phyloP scores from a whole-genome alignment of 345 rosid genomes.

The Salix viminalis region DNA sequence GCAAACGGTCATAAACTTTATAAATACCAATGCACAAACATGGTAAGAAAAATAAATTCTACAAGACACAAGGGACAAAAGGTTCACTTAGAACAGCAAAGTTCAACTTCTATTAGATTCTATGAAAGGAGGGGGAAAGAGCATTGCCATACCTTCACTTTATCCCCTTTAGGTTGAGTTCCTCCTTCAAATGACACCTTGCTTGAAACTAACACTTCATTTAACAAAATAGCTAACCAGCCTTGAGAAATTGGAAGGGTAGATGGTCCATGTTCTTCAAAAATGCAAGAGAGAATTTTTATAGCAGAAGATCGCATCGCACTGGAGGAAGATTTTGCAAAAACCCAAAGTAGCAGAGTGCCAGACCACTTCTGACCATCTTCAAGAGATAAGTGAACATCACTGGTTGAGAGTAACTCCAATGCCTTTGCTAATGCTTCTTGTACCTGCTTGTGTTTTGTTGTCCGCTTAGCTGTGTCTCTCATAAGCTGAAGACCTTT shows the following conservation, averaged over 20 bases:
- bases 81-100: neutral
- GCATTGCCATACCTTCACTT: conserved; percentile 54
- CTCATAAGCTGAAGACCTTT: conserved; percentile 88
- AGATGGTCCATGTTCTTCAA: conserved; percentile 71
- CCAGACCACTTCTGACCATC: conserved; percentile 94
- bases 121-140: neutral
- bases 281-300: conserved; percentile 72
- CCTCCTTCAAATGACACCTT: conserved; percentile 53
- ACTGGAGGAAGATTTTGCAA: conserved; percentile 57
- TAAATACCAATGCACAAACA: neutral
- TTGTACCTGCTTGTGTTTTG: conserved; percentile 64
- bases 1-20: conserved; percentile 28
- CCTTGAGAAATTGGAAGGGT: conserved; percentile 87
- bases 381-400: conserved; percentile 66
- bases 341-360: conserved; percentile 76
- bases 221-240: conserved; percentile 76
- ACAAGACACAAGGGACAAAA: neutral
- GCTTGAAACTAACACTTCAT: conserved; percentile 54
- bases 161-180: conserved; percentile 50
- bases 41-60: conserved; percentile 12
- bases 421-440: conserved; percentile 85
- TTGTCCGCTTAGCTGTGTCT: conserved; percentile 62
- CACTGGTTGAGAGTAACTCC: conserved; percentile 62
- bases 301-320: conserved; percentile 62
- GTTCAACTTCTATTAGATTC: neutral